Evolutionary conservation across 2,329 filamentous ascomycete genomes (phyloP).

Genomic region (Arthroderma sp.): DNA sequence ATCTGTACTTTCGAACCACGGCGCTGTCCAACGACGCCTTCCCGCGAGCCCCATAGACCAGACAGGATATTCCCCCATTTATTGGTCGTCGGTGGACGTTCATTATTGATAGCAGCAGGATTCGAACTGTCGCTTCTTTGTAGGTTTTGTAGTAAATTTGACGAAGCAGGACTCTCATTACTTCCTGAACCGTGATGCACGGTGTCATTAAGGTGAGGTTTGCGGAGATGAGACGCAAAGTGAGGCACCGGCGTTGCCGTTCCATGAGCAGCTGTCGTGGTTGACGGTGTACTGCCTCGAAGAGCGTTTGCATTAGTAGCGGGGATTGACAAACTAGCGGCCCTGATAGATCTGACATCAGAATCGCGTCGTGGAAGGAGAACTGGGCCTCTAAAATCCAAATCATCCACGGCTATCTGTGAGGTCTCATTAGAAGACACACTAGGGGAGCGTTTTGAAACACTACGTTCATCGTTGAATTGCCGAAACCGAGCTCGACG

Average conservation of each 20-base stretch:
- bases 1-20: too few species aligned
- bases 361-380: constrained; percentile 25
- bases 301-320: constrained; percentile 27
- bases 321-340: constrained; percentile 32
- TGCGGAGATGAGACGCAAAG: constrained; percentile 33
- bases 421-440: constrained; percentile 32
- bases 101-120: constrained; percentile 33
- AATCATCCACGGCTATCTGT: constrained; percentile 22
- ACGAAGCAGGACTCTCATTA: constrained; percentile 37
- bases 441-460: constrained; percentile 30
- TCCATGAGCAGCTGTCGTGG: constrained; percentile 39
- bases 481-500: constrained; percentile 36
- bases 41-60: constrained; percentile 40
- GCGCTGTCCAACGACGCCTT: constrained; percentile 9
- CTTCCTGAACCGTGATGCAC: constrained; percentile 12
- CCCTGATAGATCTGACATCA: constrained; percentile 32
- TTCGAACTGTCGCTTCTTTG: constrained; percentile 40
- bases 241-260: constrained; percentile 40
- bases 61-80: constrained; percentile 46
- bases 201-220: constrained; percentile 13
- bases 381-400: constrained; percentile 17
- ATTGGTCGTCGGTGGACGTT: constrained; percentile 27
- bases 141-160: constrained; percentile 41
- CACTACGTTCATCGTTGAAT: constrained; percentile 22
- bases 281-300: constrained; percentile 38